Evolutionary conservation across 441 rosid genomes (phyloP).

Genomic region (Dalechampia spathulata): DNA sequence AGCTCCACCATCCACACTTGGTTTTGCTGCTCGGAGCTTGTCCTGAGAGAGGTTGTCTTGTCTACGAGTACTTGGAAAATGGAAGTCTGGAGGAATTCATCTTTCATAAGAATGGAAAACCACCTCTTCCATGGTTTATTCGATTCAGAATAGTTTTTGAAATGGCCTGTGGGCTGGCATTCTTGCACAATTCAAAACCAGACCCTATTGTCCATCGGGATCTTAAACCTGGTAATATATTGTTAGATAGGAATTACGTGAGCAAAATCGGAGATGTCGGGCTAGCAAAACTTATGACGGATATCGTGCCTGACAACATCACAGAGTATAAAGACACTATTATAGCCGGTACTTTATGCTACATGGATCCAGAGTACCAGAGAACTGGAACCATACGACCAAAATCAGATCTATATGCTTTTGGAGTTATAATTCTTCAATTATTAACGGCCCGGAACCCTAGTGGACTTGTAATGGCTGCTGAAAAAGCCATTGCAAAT

Average conservation of each 20-base stretch:
- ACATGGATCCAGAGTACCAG: conserved; percentile 87
- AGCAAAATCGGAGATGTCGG: conserved; percentile 90
- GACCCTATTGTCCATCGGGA: conserved; percentile 91
- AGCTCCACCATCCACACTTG: conserved; percentile 67
- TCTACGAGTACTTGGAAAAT: conserved; percentile 82
- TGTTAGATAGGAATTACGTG: conserved; percentile 63
- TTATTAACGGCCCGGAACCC: conserved; percentile 53
- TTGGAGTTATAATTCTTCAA: conserved; percentile 67
- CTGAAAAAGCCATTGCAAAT: conserved; percentile 51
- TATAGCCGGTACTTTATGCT: conserved; percentile 67
- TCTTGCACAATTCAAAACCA: conserved; percentile 90
- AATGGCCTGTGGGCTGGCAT: conserved; percentile 80
- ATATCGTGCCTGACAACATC: conserved; percentile 62
- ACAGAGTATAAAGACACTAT: conserved; percentile 59
- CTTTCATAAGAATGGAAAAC: conserved; percentile 44
- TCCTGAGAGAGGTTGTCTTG: conserved; percentile 76
- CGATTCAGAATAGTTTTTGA: conserved; percentile 64
- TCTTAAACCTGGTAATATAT: conserved; percentile 70
- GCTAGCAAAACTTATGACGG: conserved; percentile 62
- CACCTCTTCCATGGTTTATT: conserved; percentile 76
- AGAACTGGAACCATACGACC: conserved; percentile 84
- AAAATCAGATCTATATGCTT: conserved; percentile 76
- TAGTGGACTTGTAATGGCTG: conserved; percentile 37
- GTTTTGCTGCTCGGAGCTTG: conserved; percentile 90
- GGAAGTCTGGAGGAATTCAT: conserved; percentile 78